Evolutionary conservation across 805 yeast genomes (phyloP), one percentile per base, ranked within the genome.

Genomic region (Babjeviella inositovora): DNA sequence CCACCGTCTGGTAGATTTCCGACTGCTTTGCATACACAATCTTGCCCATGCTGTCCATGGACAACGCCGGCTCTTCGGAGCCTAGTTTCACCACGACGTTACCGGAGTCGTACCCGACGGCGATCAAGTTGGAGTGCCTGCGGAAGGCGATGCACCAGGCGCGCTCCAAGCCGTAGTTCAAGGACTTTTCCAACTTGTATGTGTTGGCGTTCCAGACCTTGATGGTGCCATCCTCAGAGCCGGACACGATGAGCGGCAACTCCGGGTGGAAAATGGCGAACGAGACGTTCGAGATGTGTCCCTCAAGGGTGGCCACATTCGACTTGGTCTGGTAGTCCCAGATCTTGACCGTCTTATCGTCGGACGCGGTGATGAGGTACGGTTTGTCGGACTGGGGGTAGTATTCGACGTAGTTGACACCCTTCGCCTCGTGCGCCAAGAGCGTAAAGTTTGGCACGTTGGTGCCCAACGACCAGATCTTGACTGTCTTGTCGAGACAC

Each of bases 211-310:
- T 87, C 99, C 99, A 90, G 39, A 90, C 65, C 44, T 85, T 82
- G 35, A 90, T 61, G 7, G 95, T 75, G 25, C 93, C 82, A 53
- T 90, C 99, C 53, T 90, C 99, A 24, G 95, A 76, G 34, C 99
- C 99, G 4, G 96, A 82, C 22, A 90, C 65, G 33, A 90, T 85
- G 33, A 87, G 56, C 12, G 98, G 98, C 41, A 90, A 62, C 41
- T 87, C 93, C n/a, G 95, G 94, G 48, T 90, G 99, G 73, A 85
- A 90, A 17, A 85, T 70, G 6, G 99, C 98, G 56, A 84, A 90
- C 14, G 95, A 82, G 20, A 90, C 98, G 46, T 90, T 90, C 21
- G 92, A 68, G 35, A 82, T 59, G 45, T 90, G 99, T 17, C 96
- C 98, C 43, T 77, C 92, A 37, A 90, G 60, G 14, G 93, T 76